Percentiles rank a stretch among this genome's conserved stretches.
phyloP scores from a whole-genome alignment of 2,329 filamentous ascomycete genomes.

The Colletotrichum lupini region DNA sequence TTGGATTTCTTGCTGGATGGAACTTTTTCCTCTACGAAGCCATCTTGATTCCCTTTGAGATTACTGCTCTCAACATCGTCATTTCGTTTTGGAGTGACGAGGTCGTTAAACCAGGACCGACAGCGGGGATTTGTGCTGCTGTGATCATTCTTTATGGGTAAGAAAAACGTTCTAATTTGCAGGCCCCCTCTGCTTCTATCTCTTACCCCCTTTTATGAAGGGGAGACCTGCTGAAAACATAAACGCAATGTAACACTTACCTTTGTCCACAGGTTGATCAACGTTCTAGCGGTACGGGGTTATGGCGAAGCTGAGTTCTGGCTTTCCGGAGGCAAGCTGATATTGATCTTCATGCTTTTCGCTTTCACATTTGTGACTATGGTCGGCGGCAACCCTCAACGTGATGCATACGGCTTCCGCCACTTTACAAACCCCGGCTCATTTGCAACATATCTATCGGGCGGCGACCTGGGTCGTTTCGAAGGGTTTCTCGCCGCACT shows the following conservation, averaged over 20 bases:
- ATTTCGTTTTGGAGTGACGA: slow-evolving; percentile 32
- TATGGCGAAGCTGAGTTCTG: slow-evolving; percentile 75
- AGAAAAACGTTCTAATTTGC: not conserved
- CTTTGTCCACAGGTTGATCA: slow-evolving; percentile 41
- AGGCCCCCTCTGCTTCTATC: not conserved
- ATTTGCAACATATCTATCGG: slow-evolving; percentile 69
- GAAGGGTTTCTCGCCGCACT: slow-evolving; percentile 77
- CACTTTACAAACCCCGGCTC: slow-evolving; percentile 73
- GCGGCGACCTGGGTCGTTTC: slow-evolving; percentile 72
- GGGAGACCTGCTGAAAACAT: slow-evolving; percentile 11
- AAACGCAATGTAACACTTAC: not conserved
- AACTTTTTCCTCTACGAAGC: slow-evolving; percentile 59
- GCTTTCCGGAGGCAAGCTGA: slow-evolving; percentile 70
- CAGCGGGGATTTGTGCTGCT: slow-evolving; percentile 26
- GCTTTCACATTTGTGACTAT: slow-evolving; percentile 83
- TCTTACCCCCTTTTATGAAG: not conserved
- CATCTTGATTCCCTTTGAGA: slow-evolving; percentile 56
- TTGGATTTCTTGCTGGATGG: slow-evolving; percentile 65
- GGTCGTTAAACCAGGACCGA: slow-evolving; percentile 10
- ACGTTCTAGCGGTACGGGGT: slow-evolving; percentile 41
- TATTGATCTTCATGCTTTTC: slow-evolving; percentile 75
- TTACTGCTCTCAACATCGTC: slow-evolving; percentile 51
- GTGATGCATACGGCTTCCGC: slow-evolving; percentile 77
- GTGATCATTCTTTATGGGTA: not conserved
- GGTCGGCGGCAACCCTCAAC: slow-evolving; percentile 79